These are phyloP conservation scores for Kwoniella sp. DNA, from an alignment of 768 basidiomycete species.

Conservation along the genomic window DNA sequence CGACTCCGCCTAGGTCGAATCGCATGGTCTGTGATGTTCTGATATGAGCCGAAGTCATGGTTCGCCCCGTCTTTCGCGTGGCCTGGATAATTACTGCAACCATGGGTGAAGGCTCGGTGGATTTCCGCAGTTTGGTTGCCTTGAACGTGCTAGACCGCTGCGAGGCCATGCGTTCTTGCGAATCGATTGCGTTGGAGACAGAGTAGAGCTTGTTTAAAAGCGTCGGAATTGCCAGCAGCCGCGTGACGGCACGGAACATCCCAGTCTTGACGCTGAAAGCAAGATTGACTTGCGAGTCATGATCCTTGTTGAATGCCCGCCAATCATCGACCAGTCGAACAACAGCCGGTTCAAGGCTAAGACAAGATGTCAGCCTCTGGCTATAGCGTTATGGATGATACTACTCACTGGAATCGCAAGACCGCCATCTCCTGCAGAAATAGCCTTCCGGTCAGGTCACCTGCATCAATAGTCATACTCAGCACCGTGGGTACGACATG, in stretches of 20 bases:
- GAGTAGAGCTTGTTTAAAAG: constrained; percentile 43
- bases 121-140: constrained; percentile 23
- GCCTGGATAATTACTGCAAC: constrained; percentile 47
- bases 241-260: constrained; percentile 42
- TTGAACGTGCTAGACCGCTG: constrained; percentile 48
- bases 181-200: constrained; percentile 32
- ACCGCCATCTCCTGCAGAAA: constrained; percentile 43
- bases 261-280: constrained; percentile 52
- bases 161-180: constrained; percentile 41
- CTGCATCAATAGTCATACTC: constrained; percentile 40
- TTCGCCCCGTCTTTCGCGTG: constrained; percentile 24
- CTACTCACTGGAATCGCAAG: constrained; percentile 42
- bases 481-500: constrained; percentile 39
- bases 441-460: constrained; percentile 36
- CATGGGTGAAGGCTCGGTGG: constrained; percentile 42
- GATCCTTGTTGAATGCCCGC: constrained; percentile 32
- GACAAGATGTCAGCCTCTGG: background rate
- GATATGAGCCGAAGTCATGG: constrained; percentile 14
- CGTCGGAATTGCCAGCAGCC: constrained; percentile 45
- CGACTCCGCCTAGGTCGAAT: constrained; percentile 42
- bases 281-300: constrained; percentile 32
- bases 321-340: constrained; percentile 54
- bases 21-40: constrained; percentile 42
- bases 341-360: constrained; percentile 43
- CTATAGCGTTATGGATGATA: too few relatives aligned